phyloP scores from a whole-genome alignment of 345 rosid species.

The Hypericum perforatum region DNA sequence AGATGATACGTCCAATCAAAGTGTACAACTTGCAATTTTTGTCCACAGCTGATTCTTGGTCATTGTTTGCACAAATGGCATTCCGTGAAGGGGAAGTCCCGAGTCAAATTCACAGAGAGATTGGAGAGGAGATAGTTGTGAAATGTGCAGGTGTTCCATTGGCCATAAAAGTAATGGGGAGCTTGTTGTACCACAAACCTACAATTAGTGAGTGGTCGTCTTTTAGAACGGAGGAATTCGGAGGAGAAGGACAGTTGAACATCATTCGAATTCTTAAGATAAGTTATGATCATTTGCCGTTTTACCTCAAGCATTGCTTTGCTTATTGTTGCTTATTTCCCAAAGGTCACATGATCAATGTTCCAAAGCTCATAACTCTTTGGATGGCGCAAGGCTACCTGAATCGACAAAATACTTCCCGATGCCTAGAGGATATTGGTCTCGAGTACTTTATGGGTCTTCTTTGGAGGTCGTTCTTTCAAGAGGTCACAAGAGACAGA shows the following conservation, averaged over 20 bases:
- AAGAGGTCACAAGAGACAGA: neutral
- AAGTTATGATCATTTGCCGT: slow-evolving; percentile 10
- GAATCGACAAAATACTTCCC: neutral
- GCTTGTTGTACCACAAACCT: slow-evolving; percentile 3
- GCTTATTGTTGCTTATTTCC: slow-evolving; percentile 19
- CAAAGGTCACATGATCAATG: neutral
- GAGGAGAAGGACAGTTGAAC: slow-evolving; percentile 8
- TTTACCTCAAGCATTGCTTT: slow-evolving; percentile 5
- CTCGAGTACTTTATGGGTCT: slow-evolving; percentile 12
- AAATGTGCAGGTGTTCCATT: slow-evolving; percentile 28
- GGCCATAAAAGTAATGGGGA: slow-evolving; percentile 13
- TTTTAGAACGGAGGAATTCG: slow-evolving; percentile 18
- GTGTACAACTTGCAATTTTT: neutral
- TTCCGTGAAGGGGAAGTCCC: neutral
- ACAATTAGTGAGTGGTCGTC: neutral
- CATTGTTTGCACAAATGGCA: neutral
- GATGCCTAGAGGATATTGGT: slow-evolving; percentile 14
- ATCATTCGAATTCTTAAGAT: slow-evolving; percentile 9
- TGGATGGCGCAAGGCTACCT: slow-evolving; percentile 22
- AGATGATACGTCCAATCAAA: neutral
- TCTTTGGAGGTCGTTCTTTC: slow-evolving; percentile 24
- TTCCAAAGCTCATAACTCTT: neutral
- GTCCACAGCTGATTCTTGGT: neutral
- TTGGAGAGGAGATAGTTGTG: slow-evolving; percentile 20
- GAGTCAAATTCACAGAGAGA: neutral